Evolutionary conservation across 352 stramenopile species (phyloP).

Genomic region (Phytopythium kandeliae): DNA sequence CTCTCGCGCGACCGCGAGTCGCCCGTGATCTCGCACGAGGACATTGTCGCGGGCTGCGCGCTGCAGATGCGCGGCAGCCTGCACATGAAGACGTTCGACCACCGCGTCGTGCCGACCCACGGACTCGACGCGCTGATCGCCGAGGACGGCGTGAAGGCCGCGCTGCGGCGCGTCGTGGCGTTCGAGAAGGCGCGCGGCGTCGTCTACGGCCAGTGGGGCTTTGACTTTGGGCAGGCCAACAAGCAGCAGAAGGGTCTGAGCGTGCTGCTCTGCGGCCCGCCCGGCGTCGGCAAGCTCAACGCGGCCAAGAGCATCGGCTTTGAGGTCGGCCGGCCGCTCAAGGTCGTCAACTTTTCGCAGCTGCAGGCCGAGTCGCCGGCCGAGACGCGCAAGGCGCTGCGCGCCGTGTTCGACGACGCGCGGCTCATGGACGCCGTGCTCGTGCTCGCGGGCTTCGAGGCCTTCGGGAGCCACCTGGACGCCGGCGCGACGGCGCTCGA

Average conservation of each 20-base stretch:
- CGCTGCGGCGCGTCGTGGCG: slow-evolving; percentile 62
- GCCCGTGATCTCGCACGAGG: slow-evolving; percentile 66
- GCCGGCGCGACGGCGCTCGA: slow-evolving; percentile 39
- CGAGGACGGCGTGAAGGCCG: slow-evolving; percentile 55
- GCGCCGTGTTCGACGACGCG: slow-evolving; percentile 82
- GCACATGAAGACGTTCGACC: slow-evolving; percentile 88
- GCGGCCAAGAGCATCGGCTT: slow-evolving; percentile 78
- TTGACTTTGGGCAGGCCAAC: slow-evolving; percentile 75
- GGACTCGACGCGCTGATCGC: slow-evolving; percentile 74
- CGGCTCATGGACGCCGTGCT: slow-evolving; percentile 83
- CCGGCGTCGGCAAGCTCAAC: slow-evolving; percentile 71
- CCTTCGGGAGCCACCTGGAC: slow-evolving; percentile 76
- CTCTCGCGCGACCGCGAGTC: slow-evolving; percentile 51
- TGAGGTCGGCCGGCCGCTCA: slow-evolving; percentile 76
- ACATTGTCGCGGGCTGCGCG: slow-evolving; percentile 74
- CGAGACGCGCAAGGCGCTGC: slow-evolving; percentile 71
- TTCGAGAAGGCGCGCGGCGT: slow-evolving; percentile 84
- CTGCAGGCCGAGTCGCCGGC: slow-evolving; percentile 66
- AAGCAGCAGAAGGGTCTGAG: slow-evolving; percentile 84
- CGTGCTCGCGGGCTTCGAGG: slow-evolving; percentile 84
- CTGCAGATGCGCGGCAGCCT: slow-evolving; percentile 85
- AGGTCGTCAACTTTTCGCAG: slow-evolving; percentile 77
- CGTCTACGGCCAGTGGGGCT: slow-evolving; percentile 84
- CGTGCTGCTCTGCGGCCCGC: slow-evolving; percentile 61
- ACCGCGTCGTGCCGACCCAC: slow-evolving; percentile 72